A percentile compares a stretch with the other conserved stretches of the same genome.
Conservation (phyloP, 148 eudicot genomes). For the Vaccinium vitisidaea region DNA sequence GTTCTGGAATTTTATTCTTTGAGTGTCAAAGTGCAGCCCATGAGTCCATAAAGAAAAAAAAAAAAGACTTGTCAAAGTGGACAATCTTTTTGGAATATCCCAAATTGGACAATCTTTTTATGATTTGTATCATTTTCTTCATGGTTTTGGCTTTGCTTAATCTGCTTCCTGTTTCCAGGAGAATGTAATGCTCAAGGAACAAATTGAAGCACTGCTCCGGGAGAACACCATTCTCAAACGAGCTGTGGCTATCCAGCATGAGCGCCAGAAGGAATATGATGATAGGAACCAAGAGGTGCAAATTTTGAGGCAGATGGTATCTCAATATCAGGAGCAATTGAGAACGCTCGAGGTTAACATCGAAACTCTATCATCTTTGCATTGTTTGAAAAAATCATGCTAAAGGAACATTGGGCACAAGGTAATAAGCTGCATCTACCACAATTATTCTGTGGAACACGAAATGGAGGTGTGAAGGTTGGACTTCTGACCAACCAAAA, state of each 20-base stretch:
- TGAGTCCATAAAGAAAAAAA: too few relatives aligned
- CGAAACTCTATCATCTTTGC: neutral
- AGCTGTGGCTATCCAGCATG: constrained; percentile 76
- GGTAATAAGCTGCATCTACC: neutral
- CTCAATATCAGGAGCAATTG: constrained; percentile 83
- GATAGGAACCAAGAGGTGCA: constrained; percentile 59
- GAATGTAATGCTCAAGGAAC: constrained; percentile 74
- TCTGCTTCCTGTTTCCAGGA: constrained; percentile 42
- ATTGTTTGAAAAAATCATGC: neutral
- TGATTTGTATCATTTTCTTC: too few relatives aligned
- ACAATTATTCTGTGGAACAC: neutral
- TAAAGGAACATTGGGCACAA: constrained; percentile 24
- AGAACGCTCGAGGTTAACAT: constrained; percentile 66
- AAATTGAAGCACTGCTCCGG: constrained; percentile 52
- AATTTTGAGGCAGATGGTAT: constrained; percentile 67
- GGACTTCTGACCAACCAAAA: neutral
- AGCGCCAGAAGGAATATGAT: constrained; percentile 80
- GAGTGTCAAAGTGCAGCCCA: neutral
- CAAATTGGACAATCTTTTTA: neutral
- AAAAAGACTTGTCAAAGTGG: neutral
- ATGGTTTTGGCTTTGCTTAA: neutral
- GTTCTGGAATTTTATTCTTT: neutral
- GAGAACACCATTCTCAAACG: constrained; percentile 81
- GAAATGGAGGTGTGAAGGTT: neutral
- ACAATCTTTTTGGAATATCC: neutral